Evolutionary conservation across 257 asterid genomes (phyloP).

Genomic region (Ligustrum vulgare): DNA sequence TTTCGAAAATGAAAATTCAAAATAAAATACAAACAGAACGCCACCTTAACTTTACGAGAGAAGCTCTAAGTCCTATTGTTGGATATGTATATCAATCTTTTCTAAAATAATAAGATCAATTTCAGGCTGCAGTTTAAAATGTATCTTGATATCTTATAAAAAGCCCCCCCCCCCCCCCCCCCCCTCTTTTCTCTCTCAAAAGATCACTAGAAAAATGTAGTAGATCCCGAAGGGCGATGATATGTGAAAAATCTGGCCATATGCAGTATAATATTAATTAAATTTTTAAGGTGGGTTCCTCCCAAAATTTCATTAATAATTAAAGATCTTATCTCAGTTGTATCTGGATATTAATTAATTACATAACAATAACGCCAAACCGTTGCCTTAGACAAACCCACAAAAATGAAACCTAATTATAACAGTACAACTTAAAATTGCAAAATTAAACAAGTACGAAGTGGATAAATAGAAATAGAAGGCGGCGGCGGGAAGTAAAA

Average conservation of each 20-base stretch:
- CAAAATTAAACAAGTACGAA: neutral
- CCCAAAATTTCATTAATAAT: too few relatives aligned
- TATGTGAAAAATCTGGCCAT: neutral
- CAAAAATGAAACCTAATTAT: neutral
- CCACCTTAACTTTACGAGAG: too few relatives aligned
- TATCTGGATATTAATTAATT: too few relatives aligned
- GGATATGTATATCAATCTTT: neutral
- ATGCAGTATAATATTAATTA: neutral
- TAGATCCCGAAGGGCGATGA: neutral
- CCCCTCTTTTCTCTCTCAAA: too few relatives aligned
- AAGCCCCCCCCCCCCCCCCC: neutral
- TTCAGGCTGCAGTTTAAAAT: neutral
- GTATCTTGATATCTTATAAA: neutral
- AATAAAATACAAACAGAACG: too few relatives aligned
- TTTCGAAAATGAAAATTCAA: too few relatives aligned
- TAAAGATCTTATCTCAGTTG: too few relatives aligned
- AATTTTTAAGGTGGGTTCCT: too few relatives aligned
- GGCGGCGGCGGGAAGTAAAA: neutral
- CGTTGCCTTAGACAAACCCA: neutral
- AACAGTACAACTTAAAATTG: neutral
- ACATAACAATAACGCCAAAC: neutral
- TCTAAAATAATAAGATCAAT: neutral
- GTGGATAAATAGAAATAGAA: neutral
- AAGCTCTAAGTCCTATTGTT: too few relatives aligned
- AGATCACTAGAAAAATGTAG: neutral